Base-by-base conservation (phyloP, 2,329 filamentous ascomycete species). In the Alternaria viburni region DNA sequence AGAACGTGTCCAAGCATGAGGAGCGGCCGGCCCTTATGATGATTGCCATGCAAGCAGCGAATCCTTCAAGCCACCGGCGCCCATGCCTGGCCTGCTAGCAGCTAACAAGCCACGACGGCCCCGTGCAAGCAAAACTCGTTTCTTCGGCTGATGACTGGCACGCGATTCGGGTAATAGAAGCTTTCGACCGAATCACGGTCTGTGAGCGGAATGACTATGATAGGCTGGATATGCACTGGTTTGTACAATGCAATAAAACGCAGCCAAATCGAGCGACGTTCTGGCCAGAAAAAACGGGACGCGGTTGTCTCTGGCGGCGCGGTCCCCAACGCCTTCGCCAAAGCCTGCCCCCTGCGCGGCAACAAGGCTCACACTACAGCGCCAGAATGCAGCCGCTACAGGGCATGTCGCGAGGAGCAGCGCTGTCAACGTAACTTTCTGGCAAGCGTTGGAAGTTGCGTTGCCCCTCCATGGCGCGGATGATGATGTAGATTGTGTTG, bases 1-100 rank as follows among this genome's bases (percentile, higher is more conserved):
- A 61, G 57, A 68, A 68, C 57, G 57, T 64, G 62, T 62, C 59
- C 58, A 65, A 57, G 46, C 65, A 57, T 66, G 70, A 41, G 71
- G 72, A 71, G 49, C 56, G 69, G 64, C 65, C 58, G 64, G 68
- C 57, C 69, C 73, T 75, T 75, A 75, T 74, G 73, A 68, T 62
- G 61, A 65, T 66, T 68, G 69, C 67, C 69, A 68, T 70, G 62
- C 63, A 59, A 55, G 62, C 64, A 68, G 66, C 68, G 62, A 65
- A 69, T 66, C 65, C 69, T 62, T 57, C 70, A 71, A 74, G 72
- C 71, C 73, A 72, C 72, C 62, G 65, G 57, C 36, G 36, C 63
- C 57, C 52, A 62, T 68, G 61, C 59, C 69, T 47, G 67, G 67
- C 61, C 69, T 71, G 69, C 68, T 64, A 74, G 74, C 71, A 70